Base-by-base conservation (phyloP, 805 yeast species). In the Monosporozyma servazzii region DNA sequence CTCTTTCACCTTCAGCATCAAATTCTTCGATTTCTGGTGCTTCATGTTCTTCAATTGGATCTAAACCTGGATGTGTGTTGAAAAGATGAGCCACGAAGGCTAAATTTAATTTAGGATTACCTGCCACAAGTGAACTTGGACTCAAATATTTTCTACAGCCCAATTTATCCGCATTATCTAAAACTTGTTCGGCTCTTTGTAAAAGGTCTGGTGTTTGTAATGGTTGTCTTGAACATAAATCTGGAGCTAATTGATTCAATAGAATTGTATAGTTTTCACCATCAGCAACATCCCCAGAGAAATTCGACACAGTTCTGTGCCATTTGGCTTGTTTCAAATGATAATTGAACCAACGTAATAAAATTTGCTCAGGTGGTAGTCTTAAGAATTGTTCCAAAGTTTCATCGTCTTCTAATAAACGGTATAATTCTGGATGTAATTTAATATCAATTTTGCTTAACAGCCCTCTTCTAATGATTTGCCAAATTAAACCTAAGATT, bases 1-100 rank as follows among this genome's bases (percentile, higher is more conserved):
- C 99, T 73, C 99, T 86, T 73, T 93, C 99, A 56, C 99, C 99
- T 72, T 93, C 99, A 25, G 99, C 99, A 67, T 93, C 99, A 64
- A 93, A 93, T 59, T 88, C 98, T 73, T 93, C 99, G 60, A 93
- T 88, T 66, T 90, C 98, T 29, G 93, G 87, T 61, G 82, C 85
- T 68, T 91, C 97, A 53, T 74, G 76, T 71, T 90, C 98, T 64
- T 88, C 95, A 57, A 91, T 79, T 53, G 98, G 98, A 54, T 90
- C 98, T 57, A 93, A 78, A 48, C 99, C 98, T 47, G 99, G 99
- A 66, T 88, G 82, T 6, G 96, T 91, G 74, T 93, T 93, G 77
- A 93, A 93, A 66, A 93, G 75, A 67, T 93, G 95, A 43, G 99
- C 99, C 53, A 93, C 97, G 68, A 93, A 93, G 1, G 98, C 98